Percentiles rank a stretch among this genome's conserved stretches.
phyloP scores from a whole-genome alignment of 208 protist species.

The Leishmania arabica region DNA sequence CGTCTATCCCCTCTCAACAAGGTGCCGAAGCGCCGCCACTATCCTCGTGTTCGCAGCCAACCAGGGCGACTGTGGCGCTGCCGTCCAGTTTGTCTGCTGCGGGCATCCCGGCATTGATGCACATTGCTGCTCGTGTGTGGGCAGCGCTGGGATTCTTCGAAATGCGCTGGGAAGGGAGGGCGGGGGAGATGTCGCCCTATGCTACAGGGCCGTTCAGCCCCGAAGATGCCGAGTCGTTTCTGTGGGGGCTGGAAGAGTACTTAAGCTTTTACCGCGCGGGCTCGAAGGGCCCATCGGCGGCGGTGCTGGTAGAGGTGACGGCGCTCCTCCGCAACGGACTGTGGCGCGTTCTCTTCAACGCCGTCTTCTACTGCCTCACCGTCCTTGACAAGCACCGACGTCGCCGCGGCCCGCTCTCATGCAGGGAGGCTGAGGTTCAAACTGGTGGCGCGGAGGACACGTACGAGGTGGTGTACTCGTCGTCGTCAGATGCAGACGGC shows the following conservation, averaged over 20 bases:
- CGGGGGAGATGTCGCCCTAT: background rate
- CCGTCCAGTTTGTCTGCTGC: constrained; percentile 17
- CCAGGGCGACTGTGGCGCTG: constrained; percentile 12
- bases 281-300: background rate
- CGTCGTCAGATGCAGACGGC: constrained; percentile 7
- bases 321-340: constrained; percentile 40
- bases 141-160: constrained; percentile 55
- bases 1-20: background rate
- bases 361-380: constrained; percentile 60
- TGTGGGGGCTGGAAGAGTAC: constrained; percentile 18
- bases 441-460: constrained; percentile 36
- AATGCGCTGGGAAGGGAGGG: constrained; percentile 18
- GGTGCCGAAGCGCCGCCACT: background rate
- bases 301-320: background rate
- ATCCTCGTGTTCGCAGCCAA: background rate
- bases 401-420: constrained; percentile 2
- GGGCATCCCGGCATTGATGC: constrained; percentile 42
- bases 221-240: constrained; percentile 23
- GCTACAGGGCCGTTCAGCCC: constrained; percentile 1
- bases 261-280: constrained; percentile 10
- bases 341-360: constrained; percentile 64
- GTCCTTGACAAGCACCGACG: constrained; percentile 32
- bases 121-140: constrained; percentile 48
- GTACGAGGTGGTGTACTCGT: constrained; percentile 35
- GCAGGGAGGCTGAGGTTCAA: constrained; percentile 31